Conservation (phyloP, 257 asterid species). For the Lantana camara region DNA sequence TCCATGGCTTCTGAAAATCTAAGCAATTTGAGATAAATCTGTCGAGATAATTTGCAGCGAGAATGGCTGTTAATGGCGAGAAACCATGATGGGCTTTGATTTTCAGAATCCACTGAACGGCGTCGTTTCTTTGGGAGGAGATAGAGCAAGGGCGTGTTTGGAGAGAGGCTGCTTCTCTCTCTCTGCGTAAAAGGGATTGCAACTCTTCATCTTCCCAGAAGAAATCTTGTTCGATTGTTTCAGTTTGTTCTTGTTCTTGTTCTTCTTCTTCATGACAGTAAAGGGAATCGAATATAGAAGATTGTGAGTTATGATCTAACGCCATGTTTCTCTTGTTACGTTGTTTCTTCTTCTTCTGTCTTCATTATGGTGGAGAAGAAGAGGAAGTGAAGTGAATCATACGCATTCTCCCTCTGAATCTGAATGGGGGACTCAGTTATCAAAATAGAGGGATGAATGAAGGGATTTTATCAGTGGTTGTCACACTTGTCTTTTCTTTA, state of each 20-base stretch:
- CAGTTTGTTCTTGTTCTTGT: constrained; percentile 25
- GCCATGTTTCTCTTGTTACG: constrained; percentile 36
- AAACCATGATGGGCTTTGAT: constrained; percentile 45
- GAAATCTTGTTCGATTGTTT: constrained; percentile 40
- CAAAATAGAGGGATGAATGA: constrained; percentile 35
- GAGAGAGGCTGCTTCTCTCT: constrained; percentile 45
- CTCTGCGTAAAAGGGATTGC: constrained; percentile 51
- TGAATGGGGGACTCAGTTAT: constrained; percentile 32
- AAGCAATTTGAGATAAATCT: constrained; percentile 45
- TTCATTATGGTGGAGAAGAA: constrained; percentile 32
- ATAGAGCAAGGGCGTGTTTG: constrained; percentile 3
- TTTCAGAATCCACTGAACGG: constrained; percentile 54
- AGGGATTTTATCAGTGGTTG: constrained; percentile 46
- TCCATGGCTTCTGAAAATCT: constrained; percentile 51
- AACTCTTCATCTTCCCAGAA: constrained; percentile 60
- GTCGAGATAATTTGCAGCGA: constrained; percentile 62
- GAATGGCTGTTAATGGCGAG: constrained; percentile 53
- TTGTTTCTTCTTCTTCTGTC: not conserved
- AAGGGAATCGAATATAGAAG: constrained; percentile 41
- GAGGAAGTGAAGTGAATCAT: constrained; percentile 25
- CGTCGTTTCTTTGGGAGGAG: constrained; percentile 39
- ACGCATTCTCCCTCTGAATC: constrained; percentile 23
- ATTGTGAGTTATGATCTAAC: constrained; percentile 28
- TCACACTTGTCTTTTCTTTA: constrained; percentile 66
- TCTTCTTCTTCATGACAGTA: constrained; percentile 51